Base-by-base conservation (phyloP, 345 rosid species). In the Syzygium jambos region DNA sequence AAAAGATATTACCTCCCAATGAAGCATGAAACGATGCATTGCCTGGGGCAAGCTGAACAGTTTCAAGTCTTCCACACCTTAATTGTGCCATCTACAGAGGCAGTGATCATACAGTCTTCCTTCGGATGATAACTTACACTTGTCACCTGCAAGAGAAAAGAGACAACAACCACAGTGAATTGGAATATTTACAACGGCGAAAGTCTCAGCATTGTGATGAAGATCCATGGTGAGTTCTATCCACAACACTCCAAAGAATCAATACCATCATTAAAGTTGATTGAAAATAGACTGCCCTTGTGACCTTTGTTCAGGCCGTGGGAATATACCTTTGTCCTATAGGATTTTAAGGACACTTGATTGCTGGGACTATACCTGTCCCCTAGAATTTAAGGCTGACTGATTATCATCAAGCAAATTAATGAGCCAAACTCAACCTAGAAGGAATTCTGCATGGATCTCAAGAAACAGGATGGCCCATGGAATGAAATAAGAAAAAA, bases 111-210 rank as follows among this genome's bases (percentile, higher is more conserved):
- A 87, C 95, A 93, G 68, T 92, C 89, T 43, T 96, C 98, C 85
- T 93, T 95, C 15, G 98, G 98, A 86, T 96, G 99, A 91, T 97
- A 96, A 88, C 98, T 97, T 89, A 97, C 98, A 56, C 98, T 97
- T 63, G 98, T 96, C 55, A 97, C 97, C 99, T 97, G 92, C 86
- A 87, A 85, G 82, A 73, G 49, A 73, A 73, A 73, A 73, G 27
- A 73, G 25, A 73, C 27, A 73, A 38, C 82, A 38, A 73, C 27
- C 49, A 19, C 49, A 19, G 49, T 73, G 82, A 73, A 73, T 73
- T 19, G 27, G 82, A 73, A 19, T 73, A 73, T 73, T 73, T 73
- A 73, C 23, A 19, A 38, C 25, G 9, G 49, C 49, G 12, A 73
- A 43, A 73, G 4, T 73, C 14, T 38, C 17, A 49, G 82, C 49